Conservation (phyloP, 2,329 filamentous ascomycete genomes). For the Elsinoe perseae region DNA sequence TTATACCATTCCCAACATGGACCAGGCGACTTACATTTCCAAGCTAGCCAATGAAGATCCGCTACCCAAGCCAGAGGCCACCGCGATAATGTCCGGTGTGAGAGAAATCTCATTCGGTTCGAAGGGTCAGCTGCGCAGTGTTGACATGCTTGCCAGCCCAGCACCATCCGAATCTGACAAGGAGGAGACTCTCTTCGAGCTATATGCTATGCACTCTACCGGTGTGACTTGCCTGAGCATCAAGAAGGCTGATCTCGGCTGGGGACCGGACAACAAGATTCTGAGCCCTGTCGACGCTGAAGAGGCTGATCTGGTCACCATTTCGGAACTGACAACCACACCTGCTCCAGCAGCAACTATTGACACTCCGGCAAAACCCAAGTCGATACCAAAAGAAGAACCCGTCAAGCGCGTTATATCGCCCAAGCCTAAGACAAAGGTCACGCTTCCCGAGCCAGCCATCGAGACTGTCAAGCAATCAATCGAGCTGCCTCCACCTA, state of each 20-base stretch:
- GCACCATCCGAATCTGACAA: conserved; percentile 45
- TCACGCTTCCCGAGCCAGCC: conserved; percentile 20
- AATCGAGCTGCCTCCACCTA: conserved; percentile 3
- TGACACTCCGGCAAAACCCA: conserved; percentile 11
- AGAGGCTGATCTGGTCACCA: conserved; percentile 63
- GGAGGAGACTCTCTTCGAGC: conserved; percentile 75
- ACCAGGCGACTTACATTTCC: conserved; percentile 81
- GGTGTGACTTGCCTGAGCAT: conserved; percentile 86
- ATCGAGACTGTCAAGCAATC: conserved; percentile 22
- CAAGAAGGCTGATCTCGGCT: conserved; percentile 83
- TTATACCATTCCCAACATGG: conserved; percentile 72
- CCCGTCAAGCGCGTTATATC: not conserved
- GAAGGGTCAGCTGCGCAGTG: conserved; percentile 77
- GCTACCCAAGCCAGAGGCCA: conserved; percentile 81
- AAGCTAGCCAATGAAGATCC: conserved; percentile 65
- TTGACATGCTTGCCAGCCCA: conserved; percentile 75
- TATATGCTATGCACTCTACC: conserved; percentile 96
- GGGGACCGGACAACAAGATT: conserved; percentile 85
- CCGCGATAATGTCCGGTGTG: conserved; percentile 93
- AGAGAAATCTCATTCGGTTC: conserved; percentile 88
- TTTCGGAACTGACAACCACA: conserved; percentile 46
- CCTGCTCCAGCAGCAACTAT: conserved; percentile 35
- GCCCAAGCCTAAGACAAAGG: conserved; percentile 17
- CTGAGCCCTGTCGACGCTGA: conserved; percentile 69
- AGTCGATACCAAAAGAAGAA: not conserved